Percentiles rank a stretch among this genome's conserved stretches.
Evolutionary conservation across 2,329 filamentous ascomycete genomes (phyloP).

Genomic region (Colletotrichum sojae): DNA sequence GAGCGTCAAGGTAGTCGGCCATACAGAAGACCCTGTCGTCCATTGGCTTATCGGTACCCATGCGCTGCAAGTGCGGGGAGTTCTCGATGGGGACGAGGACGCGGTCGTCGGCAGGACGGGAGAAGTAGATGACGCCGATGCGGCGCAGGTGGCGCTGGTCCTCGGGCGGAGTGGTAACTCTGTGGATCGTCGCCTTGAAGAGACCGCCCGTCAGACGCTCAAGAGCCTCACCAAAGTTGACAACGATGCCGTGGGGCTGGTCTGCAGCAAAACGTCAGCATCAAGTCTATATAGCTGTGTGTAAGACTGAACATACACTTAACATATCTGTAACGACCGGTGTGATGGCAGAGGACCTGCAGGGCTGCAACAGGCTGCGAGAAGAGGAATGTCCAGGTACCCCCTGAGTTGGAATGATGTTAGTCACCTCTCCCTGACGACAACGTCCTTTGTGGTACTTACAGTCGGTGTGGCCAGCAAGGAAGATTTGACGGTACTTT

Average conservation of each 20-base stretch:
- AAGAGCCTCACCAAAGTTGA: conserved; percentile 54
- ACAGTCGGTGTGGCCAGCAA: conserved; percentile 58
- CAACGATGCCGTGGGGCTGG: conserved; percentile 53
- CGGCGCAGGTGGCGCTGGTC: conserved; percentile 54
- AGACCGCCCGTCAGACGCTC: conserved; percentile 50
- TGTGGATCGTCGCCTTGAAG: conserved; percentile 50
- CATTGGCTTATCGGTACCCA: conserved; percentile 47
- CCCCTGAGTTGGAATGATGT: conserved; percentile 38
- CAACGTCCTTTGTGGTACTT: neutral
- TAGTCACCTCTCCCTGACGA: neutral
- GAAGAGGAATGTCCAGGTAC: conserved; percentile 56
- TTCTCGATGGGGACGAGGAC: conserved; percentile 53
- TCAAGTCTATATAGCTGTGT: rapidly evolving
- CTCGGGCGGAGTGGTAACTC: conserved; percentile 47
- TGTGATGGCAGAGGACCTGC: conserved; percentile 52
- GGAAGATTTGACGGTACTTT: conserved; percentile 54
- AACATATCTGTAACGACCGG: conserved; percentile 54
- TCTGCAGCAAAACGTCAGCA: conserved; percentile 30
- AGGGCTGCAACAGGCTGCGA: conserved; percentile 56
- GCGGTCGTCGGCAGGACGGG: conserved; percentile 53
- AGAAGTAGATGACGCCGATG: conserved; percentile 57
- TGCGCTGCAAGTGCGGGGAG: conserved; percentile 50
- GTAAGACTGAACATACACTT: conserved; percentile 37
- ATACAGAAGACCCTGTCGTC: conserved; percentile 48
- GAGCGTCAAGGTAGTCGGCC: conserved; percentile 48